Base-by-base conservation (phyloP, 148 eudicot genomes). In the Chenopodium suecicum region DNA sequence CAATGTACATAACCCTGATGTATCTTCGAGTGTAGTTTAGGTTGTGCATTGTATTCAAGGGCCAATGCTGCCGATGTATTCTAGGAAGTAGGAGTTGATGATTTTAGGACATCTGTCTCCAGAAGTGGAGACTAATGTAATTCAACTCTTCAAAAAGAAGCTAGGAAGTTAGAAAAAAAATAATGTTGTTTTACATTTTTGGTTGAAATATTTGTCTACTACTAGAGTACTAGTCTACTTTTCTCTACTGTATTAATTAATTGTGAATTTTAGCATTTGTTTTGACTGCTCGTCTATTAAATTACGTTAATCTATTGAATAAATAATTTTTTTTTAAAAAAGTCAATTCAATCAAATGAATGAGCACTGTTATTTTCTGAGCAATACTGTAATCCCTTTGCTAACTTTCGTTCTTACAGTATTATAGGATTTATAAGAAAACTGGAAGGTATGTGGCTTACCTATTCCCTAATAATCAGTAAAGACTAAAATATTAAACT, bases 21-120 rank as follows among this genome's bases (percentile, higher is more conserved):
- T 74, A 74, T 46, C 23, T 72, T 46, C 77, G 27, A 74, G 64
- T 58, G 27, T 74, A 74, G 41, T 74, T 74, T 74, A 74, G 22
- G 1, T 0, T 74, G 64, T 74, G 52, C 1, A 12, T 74, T 13
- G 76, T 47, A 73, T 22, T n/a, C 5, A 56, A 56, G 17, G 62
- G 62, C 22, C 62, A 56, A 56, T 4, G 52, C 25, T 5, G 58
- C 20, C 34, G 12, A 23, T 73, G 23, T 70, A 70, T 70, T 19
- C 1, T 41, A 7, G 25, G 47, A 70, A 16, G 1, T 41, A 19
- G 25, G 47, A 70, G 32, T 10, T 31, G 12, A 22, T 41, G 50
- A 13, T 70, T 32, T 31, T 12, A 69, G 37, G 46, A 27, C 31
- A 4, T 14, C 46, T 62, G 29, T 68, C 44, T 34, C 46, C 72